A percentile compares a stretch with the other conserved stretches of the same genome.
phyloP scores from a whole-genome alignment of 73 alveolate genomes.

The Tetrahymena thermophila region DNA sequence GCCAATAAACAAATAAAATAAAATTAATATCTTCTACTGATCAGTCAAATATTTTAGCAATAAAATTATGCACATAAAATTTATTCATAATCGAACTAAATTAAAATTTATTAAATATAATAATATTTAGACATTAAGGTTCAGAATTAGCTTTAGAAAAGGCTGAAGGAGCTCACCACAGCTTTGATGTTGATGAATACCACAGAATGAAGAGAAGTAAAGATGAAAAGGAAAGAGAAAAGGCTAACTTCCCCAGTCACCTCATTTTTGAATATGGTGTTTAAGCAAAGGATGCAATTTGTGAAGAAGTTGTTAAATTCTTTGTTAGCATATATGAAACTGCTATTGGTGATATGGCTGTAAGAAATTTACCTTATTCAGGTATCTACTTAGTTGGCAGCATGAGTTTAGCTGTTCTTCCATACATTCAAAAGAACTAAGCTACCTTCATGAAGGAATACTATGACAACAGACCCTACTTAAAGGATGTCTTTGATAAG shows the following conservation, averaged over 20 bases:
- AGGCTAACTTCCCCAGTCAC: constrained; percentile 9
- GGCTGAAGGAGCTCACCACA: neutral
- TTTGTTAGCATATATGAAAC: constrained; percentile 32
- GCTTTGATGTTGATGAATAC: neutral
- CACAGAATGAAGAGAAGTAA: neutral
- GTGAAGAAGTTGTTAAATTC: constrained; percentile 27
- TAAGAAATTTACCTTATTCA: constrained; percentile 24
- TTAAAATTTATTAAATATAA: neutral
- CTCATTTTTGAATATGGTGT: constrained; percentile 15
- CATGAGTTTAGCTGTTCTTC: constrained; percentile 22
- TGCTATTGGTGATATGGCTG: constrained; percentile 34
- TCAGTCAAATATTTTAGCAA: neutral
- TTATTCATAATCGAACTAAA: no score
- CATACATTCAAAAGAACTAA: neutral
- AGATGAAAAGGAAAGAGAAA: neutral
- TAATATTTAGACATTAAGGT: neutral
- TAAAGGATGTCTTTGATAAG: constrained; percentile 4
- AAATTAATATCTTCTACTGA: neutral
- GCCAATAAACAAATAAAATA: neutral
- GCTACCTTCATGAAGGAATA: neutral
- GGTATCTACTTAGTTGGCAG: constrained; percentile 37
- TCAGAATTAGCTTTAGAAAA: neutral
- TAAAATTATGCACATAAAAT: neutral
- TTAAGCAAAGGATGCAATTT: constrained; percentile 4
- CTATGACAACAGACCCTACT: constrained; percentile 1